Evolutionary conservation across 495 filamentous ascomycete species (phyloP), one percentile per base, ranked within the genome.

Genomic region (Talaromyces liani): DNA sequence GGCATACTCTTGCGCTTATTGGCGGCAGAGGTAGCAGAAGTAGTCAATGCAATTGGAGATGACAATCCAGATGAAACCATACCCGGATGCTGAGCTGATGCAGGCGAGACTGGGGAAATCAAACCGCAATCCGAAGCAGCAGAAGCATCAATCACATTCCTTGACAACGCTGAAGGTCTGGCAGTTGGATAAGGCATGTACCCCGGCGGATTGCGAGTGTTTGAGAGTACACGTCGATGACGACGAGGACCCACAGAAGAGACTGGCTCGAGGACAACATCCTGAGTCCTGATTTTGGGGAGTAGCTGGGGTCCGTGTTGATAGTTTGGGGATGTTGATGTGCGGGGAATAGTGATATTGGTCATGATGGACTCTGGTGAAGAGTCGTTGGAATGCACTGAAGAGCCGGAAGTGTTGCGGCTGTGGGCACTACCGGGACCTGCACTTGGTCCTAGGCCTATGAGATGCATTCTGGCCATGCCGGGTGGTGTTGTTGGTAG

Each of bases 211-310:
- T 84, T 85, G 58, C 77, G 78, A 6, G 84, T 81, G 61, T 77
- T 83, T 3, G 87, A 88, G 29, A 83, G 71, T 29, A 85, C 83
- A 63, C 82, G 77, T 58, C 79, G 78, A 66, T 85, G 82, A 47
- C 79, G 76, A 29, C 74, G 75, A 33, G 77, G 77, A 18, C 75
- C 77, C 27, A 56, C 58, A 22, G 66, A 66, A 27, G 77, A 76
- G 22, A 75, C 69, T 14, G 82, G 81, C 64, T 88, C 82, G 64
- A 92, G 83, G 60, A 86, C 79, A 77, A 93, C 88, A 77, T 96
- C 92, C 73, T 95, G 91, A 64, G 84, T 84, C 56, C 92, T 84
- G 75, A 96, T 91, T 80, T 90, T 93, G 63, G 93, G 93, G 29
- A 97, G 81, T 60, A 97, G 82, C 29, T 89, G 78, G 36, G 91